Evolutionary conservation across 2,329 filamentous ascomycete species (phyloP), one percentile per base, ranked within the genome.

Genomic region (Esteya vermicola): DNA sequence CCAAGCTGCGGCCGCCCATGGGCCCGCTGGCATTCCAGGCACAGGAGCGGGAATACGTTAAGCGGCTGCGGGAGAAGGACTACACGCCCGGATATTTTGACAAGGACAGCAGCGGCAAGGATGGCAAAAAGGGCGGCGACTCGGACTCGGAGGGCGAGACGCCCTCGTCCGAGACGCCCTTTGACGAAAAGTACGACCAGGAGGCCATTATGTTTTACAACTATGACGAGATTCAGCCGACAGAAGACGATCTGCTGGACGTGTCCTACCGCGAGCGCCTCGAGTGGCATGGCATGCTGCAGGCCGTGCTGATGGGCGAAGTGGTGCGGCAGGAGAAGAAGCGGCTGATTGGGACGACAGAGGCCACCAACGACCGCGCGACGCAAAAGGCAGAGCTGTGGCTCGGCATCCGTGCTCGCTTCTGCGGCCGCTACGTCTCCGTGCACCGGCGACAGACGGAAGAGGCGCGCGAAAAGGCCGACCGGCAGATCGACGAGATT

Each of bases 261-360:
- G 83, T 86, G 1, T 77, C 79, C 47, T 95, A 88, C 54, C 73
- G 88, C 45, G 91, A 96, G 59, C 72, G 89, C 33, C 67, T 98
- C 20, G 91, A 98, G 60, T 98, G 91, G 91, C 88, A 98, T 60
- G 85, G 85, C 4, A 98, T 98, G 91, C 64, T 98, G 42, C 85
- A 89, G 44, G 93, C 89, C 13, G 91, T 98, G 4, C 64, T 98
- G 49, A 95, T 88, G 1, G 91, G 91, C 48, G 91, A 98, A 57
- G 91, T 98, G 9, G 89, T 98, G 43, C 85, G 85, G 52, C 91
- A 98, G 59, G 91, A 98, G 63, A 98, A 98, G 68, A 93, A 94
- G 59, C 78, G 91, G 33, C 61, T 98, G 52, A 91, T 93, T 49
- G 88, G 85, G 34, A 80, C 84, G 4, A 67, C 69, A 12, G 75